These are phyloP conservation scores for Apiotrichum gamsii DNA, from an alignment of 1,284 basidiomycete genomes.

Conservation along the genomic window DNA sequence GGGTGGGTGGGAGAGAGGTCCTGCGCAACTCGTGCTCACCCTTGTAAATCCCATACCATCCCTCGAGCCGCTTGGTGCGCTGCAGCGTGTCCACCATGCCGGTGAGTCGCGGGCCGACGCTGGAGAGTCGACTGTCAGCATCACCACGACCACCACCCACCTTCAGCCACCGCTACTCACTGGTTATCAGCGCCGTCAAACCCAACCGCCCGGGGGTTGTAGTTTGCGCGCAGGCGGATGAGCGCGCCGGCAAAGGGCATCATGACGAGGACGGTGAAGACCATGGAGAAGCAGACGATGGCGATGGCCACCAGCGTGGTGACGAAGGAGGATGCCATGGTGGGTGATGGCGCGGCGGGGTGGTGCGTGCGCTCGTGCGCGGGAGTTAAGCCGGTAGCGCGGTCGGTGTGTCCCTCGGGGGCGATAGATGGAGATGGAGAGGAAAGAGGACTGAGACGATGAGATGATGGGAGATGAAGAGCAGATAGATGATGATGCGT, in stretches of 20 bases:
- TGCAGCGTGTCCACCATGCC: slow-evolving; percentile 55
- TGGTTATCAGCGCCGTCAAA: slow-evolving; percentile 54
- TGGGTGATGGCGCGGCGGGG: no score
- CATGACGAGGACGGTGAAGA: slow-evolving; percentile 35
- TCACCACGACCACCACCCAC: background rate
- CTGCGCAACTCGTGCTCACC: no score
- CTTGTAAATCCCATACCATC: slow-evolving; percentile 74
- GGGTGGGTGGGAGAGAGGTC: no score
- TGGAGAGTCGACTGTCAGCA: no score
- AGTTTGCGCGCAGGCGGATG: slow-evolving; percentile 48
- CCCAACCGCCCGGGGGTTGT: slow-evolving; percentile 59
- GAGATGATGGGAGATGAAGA: no score
- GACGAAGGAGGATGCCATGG: slow-evolving; percentile 13
- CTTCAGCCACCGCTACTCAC: slow-evolving; percentile 16
- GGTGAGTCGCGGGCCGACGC: slow-evolving; percentile 47
- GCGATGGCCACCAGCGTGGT: slow-evolving; percentile 40
- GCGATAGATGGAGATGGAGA: no score
- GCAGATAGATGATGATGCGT: no score
- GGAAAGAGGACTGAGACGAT: no score
- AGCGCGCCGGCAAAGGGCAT: slow-evolving; percentile 47
- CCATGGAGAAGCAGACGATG: slow-evolving; percentile 39
- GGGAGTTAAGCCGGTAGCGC: no score
- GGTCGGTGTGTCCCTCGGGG: no score
- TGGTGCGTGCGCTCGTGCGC: no score
- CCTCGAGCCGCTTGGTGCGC: slow-evolving; percentile 72